Percentiles rank a stretch among this genome's conserved stretches.
phyloP scores from a whole-genome alignment of 2,329 filamentous ascomycete genomes.

The Apiospora sp. region DNA sequence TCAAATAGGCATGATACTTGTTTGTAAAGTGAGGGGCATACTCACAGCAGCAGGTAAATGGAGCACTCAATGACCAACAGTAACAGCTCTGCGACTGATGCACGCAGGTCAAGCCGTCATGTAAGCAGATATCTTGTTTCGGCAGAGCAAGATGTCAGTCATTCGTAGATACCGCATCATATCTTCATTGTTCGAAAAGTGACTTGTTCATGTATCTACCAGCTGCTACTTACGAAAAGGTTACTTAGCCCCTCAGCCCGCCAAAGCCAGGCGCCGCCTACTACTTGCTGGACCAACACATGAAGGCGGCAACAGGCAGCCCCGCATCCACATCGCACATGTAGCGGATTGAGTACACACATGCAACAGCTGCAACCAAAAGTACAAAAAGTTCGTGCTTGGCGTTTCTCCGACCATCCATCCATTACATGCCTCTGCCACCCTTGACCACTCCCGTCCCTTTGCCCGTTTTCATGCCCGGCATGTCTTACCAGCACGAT shows the following conservation, averaged over 20 bases:
- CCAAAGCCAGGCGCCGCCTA: neutral
- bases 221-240: too few relatives aligned
- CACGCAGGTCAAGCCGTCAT: neutral
- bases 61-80: neutral
- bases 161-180: neutral
- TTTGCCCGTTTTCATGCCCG: constrained; percentile 43
- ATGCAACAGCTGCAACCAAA: neutral
- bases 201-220: neutral
- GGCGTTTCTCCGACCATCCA: neutral
- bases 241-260: neutral
- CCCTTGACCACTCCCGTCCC: constrained; percentile 44
- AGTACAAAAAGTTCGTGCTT: neutral
- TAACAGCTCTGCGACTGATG: neutral
- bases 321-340: neutral
- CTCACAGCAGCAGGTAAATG: neutral
- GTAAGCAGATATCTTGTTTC: neutral
- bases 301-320: neutral
- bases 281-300: neutral
- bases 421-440: constrained; percentile 38
- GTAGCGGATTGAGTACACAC: neutral
- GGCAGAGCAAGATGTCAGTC: neutral
- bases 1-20: constrained; percentile 1
- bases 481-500: constrained; percentile 38
- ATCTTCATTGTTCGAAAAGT: neutral
- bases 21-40: constrained; percentile 3